Conservation (phyloP, 2,329 filamentous ascomycete genomes). For the Neopestalotiopsis rosae region DNA sequence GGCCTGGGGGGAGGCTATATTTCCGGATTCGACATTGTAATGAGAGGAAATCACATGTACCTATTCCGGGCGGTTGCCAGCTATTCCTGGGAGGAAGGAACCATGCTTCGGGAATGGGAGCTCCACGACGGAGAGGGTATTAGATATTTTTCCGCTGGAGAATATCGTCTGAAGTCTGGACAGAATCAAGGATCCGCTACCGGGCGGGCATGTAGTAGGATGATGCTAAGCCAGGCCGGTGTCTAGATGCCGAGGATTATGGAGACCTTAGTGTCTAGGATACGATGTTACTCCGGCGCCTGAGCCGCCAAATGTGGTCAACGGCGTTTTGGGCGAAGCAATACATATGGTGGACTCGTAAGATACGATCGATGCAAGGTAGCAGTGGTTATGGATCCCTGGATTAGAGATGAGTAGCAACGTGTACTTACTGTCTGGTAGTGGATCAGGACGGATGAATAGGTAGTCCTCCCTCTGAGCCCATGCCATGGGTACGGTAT, state of each 20-base stretch:
- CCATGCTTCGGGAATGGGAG: not conserved
- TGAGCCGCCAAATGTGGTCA: not conserved
- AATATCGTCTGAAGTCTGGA: not conserved
- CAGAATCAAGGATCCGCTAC: not conserved
- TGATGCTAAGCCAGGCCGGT: not conserved
- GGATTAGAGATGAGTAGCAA: not conserved
- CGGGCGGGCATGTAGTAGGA: not conserved
- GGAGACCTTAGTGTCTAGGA: not conserved
- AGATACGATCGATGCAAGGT: slow-evolving; percentile 3
- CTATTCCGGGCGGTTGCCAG: not conserved
- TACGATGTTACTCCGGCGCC: not conserved
- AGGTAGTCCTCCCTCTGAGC: not conserved
- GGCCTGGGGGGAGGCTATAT: not conserved
- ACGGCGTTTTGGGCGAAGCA: not conserved
- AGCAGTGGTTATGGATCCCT: not conserved
- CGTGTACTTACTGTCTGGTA: not conserved
- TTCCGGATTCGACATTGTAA: not conserved
- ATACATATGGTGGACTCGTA: not conserved
- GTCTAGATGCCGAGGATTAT: not conserved
- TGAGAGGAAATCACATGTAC: not conserved
- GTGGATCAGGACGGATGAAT: not conserved
- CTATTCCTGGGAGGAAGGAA: not conserved
- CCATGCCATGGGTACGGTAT: not conserved
- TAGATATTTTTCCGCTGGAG: not conserved
- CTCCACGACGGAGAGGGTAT: not conserved